A percentile compares a stretch with the other conserved stretches of the same genome.
These are phyloP conservation scores for Aspergillus ochraceus DNA, from an alignment of 2,329 filamentous ascomycete genomes.

Conservation along the genomic window DNA sequence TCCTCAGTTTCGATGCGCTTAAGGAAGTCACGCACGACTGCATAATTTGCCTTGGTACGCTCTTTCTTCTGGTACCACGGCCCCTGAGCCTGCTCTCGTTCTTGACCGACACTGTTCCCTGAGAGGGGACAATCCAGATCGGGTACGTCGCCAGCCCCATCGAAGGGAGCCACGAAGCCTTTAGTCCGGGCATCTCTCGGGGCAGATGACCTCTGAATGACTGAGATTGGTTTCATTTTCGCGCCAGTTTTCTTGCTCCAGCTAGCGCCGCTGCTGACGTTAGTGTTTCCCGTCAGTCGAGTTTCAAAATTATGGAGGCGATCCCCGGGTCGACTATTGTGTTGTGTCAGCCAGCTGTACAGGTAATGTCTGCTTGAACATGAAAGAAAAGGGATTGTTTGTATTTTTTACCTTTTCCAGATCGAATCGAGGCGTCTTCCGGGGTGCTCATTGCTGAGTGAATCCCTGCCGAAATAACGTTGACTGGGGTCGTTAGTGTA, in stretches of 20 bases:
- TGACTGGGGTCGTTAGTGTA: constrained; percentile 14
- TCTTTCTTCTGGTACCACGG: neutral
- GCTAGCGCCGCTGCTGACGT: neutral
- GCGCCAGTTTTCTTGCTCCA: neutral
- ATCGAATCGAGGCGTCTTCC: neutral
- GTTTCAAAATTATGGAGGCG: neutral
- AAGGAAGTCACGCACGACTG: constrained; percentile 25
- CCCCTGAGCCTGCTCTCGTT: neutral
- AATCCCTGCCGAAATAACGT: constrained; percentile 7
- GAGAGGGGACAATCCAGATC: neutral
- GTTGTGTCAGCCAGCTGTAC: neutral
- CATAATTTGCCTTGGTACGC: constrained; percentile 1
- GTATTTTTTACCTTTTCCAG: constrained; percentile 7
- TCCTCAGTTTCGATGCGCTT: constrained; percentile 26
- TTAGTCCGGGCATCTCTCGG: constrained; percentile 29
- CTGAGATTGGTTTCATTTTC: constrained; percentile 9
- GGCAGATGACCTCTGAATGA: constrained; percentile 26
- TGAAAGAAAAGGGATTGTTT: neutral
- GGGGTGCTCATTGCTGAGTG: neutral
- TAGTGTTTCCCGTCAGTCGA: neutral
- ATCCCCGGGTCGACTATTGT: neutral
- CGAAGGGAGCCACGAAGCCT: constrained; percentile 32
- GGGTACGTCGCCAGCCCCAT: constrained; percentile 26
- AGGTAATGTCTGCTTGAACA: neutral
- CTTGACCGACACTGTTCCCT: neutral